A percentile compares a stretch with the other conserved stretches of the same genome.
phyloP scores from a whole-genome alignment of 1,284 basidiomycete genomes.

The Moniliophthora roreri region DNA sequence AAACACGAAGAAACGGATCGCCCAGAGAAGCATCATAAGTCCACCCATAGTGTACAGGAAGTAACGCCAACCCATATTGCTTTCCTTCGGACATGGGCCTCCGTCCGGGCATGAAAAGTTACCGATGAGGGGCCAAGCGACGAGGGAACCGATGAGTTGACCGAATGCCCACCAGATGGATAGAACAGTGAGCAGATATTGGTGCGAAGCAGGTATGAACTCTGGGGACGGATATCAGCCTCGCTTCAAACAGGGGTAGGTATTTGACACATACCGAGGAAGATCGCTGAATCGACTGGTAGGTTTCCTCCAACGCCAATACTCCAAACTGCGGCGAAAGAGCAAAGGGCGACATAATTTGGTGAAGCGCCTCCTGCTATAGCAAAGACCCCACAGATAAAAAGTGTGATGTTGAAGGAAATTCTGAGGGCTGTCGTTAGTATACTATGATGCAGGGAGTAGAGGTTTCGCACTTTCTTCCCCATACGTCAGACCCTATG shows the following conservation, averaged over 20 bases:
- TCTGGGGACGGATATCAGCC: constrained; percentile 35
- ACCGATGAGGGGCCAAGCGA: constrained; percentile 52
- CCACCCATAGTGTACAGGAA: constrained; percentile 67
- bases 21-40: constrained; percentile 64
- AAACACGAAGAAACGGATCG: constrained; percentile 74
- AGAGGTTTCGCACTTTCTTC: constrained; percentile 39
- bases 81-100: constrained; percentile 34
- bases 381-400: constrained; percentile 59
- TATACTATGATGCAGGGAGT: neutral
- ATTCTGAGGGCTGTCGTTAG: constrained; percentile 29
- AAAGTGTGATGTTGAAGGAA: constrained; percentile 65
- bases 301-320: constrained; percentile 54
- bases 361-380: constrained; percentile 44
- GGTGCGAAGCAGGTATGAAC: constrained; percentile 65
- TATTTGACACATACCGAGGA: constrained; percentile 42
- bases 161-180: constrained; percentile 75
- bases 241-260: neutral
- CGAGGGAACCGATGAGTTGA: constrained; percentile 60
- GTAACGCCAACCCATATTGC: constrained; percentile 75
- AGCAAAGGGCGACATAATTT: constrained; percentile 42
- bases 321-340: constrained; percentile 43
- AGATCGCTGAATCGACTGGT: constrained; percentile 66
- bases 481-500: constrained; percentile 65
- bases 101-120: constrained; percentile 43
- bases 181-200: constrained; percentile 67